These are phyloP conservation scores for Solanum pinnatisectum DNA, from an alignment of 257 asterid genomes.

Conservation along the genomic window DNA sequence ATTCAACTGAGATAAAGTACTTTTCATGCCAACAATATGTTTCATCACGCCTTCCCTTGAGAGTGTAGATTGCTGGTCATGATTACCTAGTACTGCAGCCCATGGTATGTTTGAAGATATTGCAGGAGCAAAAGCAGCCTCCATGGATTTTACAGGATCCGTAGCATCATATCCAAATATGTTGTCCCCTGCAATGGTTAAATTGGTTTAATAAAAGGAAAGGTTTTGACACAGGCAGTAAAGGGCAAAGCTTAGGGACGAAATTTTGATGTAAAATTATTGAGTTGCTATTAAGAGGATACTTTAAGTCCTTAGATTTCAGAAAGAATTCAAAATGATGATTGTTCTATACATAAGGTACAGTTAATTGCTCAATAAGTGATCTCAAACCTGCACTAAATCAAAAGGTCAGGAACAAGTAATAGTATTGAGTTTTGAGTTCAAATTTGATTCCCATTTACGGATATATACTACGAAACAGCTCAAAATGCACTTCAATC, in stretches of 20 bases:
- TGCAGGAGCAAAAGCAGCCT: conserved; percentile 82
- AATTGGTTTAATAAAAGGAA: neutral
- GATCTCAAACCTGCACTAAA: neutral
- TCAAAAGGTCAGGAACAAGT: neutral
- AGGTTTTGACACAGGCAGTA: neutral
- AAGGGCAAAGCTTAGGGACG: neutral
- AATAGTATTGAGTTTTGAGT: neutral
- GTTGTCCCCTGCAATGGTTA: conserved; percentile 64
- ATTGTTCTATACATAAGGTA: neutral
- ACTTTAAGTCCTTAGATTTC: neutral
- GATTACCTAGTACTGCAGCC: conserved; percentile 95
- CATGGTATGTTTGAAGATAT: conserved; percentile 61
- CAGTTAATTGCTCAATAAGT: neutral
- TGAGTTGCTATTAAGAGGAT: neutral
- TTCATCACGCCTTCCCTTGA: conserved; percentile 80
- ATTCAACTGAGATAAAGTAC: conserved; percentile 62
- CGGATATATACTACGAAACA: neutral
- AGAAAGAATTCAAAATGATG: neutral
- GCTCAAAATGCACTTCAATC: neutral
- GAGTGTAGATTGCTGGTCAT: conserved; percentile 79
- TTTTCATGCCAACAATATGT: conserved; percentile 56
- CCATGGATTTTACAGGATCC: conserved; percentile 64
- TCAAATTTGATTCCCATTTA: neutral
- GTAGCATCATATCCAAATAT: conserved; percentile 68
- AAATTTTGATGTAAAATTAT: neutral